Base-by-base conservation (phyloP, 768 basidiomycete genomes). In the Mycena vulgaris region DNA sequence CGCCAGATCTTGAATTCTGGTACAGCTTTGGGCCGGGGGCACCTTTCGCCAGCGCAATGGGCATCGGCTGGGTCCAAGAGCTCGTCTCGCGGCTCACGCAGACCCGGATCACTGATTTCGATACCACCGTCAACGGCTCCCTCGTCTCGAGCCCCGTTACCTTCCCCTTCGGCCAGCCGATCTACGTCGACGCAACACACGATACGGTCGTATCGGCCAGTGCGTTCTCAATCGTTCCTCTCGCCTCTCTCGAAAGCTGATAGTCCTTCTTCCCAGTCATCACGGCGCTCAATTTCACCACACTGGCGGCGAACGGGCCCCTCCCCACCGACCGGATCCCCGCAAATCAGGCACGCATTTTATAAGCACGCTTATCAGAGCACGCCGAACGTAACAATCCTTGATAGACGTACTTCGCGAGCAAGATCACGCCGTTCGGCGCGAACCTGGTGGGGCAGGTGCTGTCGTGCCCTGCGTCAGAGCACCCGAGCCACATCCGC, bases 181-280 rank as follows among this genome's bases (percentile, higher is more conserved):
- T 97, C 31, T 97, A 96, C 68, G 95, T 95, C 8, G 96, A 97
- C 76, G 94, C 94, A 5, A 94, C 93, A 1, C 96, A 97, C 66
- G 96, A 97, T 74, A 93, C 95, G 19, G 93, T 96, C 35, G 89
- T 96, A 0, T 81, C 95, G 25, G 93, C 95, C 75, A 88, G 93
- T 93, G 70, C 27, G 87, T 80, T 23, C 6, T 7, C 6, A 37
- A 37, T 37, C 35, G 14, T 6, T 37, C 14, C 6, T 6, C 35
- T 6, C 35, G 35, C 35, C 8, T 61, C 27, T 27, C 6, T 37
- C 4, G 21, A 11, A 10, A 21, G 30, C 59, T 47, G 33, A 7
- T 19, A 30, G 28, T n/a, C 30, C 42, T 45, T 21, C 42, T 14
- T 6, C 6, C 14, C 63, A 93, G 93, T 95, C 42, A 84, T 97